Evolutionary conservation across 1,284 basidiomycete genomes (phyloP).

Genomic region (Pterulicium gracile): DNA sequence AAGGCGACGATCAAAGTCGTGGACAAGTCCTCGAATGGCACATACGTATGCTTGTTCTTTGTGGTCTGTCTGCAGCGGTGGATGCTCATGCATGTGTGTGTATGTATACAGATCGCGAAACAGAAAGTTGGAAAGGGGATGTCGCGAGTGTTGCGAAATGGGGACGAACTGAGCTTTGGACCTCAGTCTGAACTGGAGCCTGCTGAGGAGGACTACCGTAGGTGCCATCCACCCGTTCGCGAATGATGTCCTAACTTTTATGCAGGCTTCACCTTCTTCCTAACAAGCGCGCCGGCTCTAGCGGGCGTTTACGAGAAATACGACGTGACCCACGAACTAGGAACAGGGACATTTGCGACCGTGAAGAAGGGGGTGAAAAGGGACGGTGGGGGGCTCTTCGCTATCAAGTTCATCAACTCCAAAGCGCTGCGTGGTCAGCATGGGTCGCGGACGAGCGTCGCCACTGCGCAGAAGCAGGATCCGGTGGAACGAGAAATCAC

Average conservation of each 20-base stretch:
- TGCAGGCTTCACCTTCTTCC: slow-evolving; percentile 34
- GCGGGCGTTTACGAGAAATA: slow-evolving; percentile 52
- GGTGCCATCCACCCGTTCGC: slow-evolving; percentile 17
- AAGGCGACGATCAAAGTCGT: slow-evolving; percentile 51
- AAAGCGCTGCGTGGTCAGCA: slow-evolving; percentile 28
- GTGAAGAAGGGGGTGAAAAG: slow-evolving; percentile 63
- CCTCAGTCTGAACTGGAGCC: slow-evolving; percentile 34
- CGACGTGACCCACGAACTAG: slow-evolving; percentile 56
- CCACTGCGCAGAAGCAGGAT: slow-evolving; percentile 12
- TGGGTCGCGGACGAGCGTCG: slow-evolving; percentile 18
- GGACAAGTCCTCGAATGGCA: slow-evolving; percentile 78
- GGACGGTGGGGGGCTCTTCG: slow-evolving; percentile 49
- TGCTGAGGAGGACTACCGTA: slow-evolving; percentile 50
- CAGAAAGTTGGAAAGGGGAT: slow-evolving; percentile 46
- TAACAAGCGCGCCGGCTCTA: slow-evolving; percentile 34
- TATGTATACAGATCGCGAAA: background rate
- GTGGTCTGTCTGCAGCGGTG: slow-evolving; percentile 7
- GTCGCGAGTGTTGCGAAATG: slow-evolving; percentile 56
- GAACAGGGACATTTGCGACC: slow-evolving; percentile 73
- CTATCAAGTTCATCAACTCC: slow-evolving; percentile 67
- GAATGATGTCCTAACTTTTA: slow-evolving; percentile 7
- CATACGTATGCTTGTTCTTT: slow-evolving; percentile 49
- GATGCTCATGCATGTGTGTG: slow-evolving; percentile 54
- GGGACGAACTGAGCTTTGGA: slow-evolving; percentile 78
- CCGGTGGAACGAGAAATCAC: slow-evolving; percentile 9